These are phyloP conservation scores for Calonectria multiphialidica DNA, from an alignment of 2,329 filamentous ascomycete genomes.

Conservation along the genomic window DNA sequence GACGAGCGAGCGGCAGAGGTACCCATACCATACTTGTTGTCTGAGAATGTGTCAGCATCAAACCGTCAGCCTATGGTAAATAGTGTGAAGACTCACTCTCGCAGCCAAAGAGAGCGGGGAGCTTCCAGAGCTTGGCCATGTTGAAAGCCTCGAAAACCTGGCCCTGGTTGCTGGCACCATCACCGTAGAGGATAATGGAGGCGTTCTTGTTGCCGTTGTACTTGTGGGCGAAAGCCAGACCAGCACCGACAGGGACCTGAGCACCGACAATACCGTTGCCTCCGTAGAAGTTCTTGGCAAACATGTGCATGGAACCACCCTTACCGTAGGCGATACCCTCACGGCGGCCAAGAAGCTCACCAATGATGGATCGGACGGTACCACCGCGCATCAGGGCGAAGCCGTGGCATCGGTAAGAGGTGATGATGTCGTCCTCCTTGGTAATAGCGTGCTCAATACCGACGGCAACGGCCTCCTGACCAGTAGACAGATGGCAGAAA, in stretches of 20 bases:
- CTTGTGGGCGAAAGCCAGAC: conserved; percentile 96
- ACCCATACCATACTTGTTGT: conserved; percentile 99
- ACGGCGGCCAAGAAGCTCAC: conserved; percentile 93
- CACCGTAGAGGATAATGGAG: conserved; percentile 92
- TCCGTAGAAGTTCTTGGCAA: conserved; percentile 96
- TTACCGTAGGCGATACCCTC: conserved; percentile 99
- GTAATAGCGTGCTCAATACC: conserved; percentile 97
- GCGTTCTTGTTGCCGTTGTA: conserved; percentile 90
- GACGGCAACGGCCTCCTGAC: conserved; percentile 96
- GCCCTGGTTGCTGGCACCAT: conserved; percentile 98
- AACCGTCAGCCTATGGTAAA: neutral
- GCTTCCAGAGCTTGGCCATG: conserved; percentile 99
- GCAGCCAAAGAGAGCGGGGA: conserved; percentile 95
- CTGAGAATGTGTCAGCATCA: conserved; percentile 58
- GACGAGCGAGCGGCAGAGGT: conserved; percentile 94
- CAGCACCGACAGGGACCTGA: conserved; percentile 96
- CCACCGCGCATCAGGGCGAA: conserved; percentile 97
- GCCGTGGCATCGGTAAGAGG: conserved; percentile 98
- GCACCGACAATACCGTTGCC: conserved; percentile 99
- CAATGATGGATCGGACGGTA: conserved; percentile 91
- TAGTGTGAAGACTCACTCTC: conserved; percentile 79
- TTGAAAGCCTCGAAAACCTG: conserved; percentile 99
- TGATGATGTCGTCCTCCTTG: conserved; percentile 94
- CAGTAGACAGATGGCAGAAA: conserved; percentile 98
- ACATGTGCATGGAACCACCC: conserved; percentile 99